phyloP scores from a whole-genome alignment of 169 alveolate genomes.

The Fabrea salina region DNA sequence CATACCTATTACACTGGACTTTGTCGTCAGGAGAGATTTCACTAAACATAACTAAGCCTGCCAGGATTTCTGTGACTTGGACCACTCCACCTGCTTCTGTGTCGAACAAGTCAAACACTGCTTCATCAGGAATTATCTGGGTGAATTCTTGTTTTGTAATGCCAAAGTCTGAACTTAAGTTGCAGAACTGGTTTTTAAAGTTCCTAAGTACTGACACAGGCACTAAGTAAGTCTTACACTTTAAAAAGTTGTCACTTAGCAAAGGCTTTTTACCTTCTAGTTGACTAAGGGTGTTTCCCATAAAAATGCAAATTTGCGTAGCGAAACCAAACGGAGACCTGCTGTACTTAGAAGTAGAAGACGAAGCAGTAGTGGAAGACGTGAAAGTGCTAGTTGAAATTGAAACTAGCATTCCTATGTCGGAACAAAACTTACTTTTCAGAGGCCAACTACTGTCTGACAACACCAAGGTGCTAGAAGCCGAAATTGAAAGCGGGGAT shows the following conservation, averaged over 20 bases:
- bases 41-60: conserved; percentile 57
- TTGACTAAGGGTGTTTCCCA: no score
- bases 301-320: conserved; percentile 41
- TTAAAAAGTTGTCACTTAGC: neutral
- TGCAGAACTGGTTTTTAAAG: neutral
- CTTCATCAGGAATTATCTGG: neutral
- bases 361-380: conserved; percentile 42
- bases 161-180: neutral
- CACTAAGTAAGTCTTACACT: neutral
- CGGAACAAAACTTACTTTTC: conserved; percentile 3
- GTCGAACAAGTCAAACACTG: conserved; percentile 2
- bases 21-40: conserved; percentile 67
- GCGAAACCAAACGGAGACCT: conserved; percentile 10
- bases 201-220: neutral
- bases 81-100: conserved; percentile 33
- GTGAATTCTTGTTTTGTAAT: neutral
- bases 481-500: conserved; percentile 36
- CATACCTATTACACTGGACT: conserved; percentile 39
- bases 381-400: conserved; percentile 40
- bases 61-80: conserved; percentile 51
- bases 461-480: conserved; percentile 1
- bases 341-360: conserved; percentile 42
- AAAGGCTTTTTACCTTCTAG: conserved; percentile 1
- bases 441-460: conserved; percentile 16
- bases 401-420: conserved; percentile 26